phyloP scores from a whole-genome alignment of 163 green algal species.

The Coccomyxa subellipsoidea region DNA sequence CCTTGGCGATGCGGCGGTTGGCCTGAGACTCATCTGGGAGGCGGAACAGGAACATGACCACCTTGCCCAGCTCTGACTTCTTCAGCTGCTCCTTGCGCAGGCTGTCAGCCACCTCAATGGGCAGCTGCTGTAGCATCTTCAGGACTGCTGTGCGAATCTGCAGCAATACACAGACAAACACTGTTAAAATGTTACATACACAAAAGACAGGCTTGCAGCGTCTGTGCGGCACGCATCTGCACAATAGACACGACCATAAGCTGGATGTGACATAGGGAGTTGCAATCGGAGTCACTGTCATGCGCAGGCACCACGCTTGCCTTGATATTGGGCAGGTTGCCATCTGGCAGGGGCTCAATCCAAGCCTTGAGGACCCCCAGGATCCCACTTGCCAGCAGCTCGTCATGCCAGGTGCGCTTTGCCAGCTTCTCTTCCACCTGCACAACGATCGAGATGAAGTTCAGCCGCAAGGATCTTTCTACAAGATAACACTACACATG shows the following conservation, averaged over 20 bases:
- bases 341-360: constrained; percentile 58
- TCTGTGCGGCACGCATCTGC: no score
- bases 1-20: constrained; percentile 62
- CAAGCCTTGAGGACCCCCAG: constrained; percentile 71
- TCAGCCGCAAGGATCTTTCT: no score
- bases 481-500: no score
- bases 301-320: no score
- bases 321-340: constrained; percentile 78
- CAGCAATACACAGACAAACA: constrained; percentile 32
- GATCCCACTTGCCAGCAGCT: constrained; percentile 69
- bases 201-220: no score
- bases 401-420: constrained; percentile 45
- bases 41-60: constrained; percentile 65
- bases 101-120: constrained; percentile 42
- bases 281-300: no score
- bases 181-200: no score
- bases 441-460: no score
- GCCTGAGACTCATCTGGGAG: constrained; percentile 65
- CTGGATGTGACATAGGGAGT: not conserved
- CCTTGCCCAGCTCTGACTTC: constrained; percentile 60
- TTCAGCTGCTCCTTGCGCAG: constrained; percentile 74
- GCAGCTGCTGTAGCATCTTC: constrained; percentile 34
- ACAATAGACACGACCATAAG: no score
- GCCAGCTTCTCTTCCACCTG: not conserved
- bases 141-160: constrained; percentile 62